Base-by-base conservation (phyloP, 176 grass and related monocot genomes). In the Paspalum vaginatum region DNA sequence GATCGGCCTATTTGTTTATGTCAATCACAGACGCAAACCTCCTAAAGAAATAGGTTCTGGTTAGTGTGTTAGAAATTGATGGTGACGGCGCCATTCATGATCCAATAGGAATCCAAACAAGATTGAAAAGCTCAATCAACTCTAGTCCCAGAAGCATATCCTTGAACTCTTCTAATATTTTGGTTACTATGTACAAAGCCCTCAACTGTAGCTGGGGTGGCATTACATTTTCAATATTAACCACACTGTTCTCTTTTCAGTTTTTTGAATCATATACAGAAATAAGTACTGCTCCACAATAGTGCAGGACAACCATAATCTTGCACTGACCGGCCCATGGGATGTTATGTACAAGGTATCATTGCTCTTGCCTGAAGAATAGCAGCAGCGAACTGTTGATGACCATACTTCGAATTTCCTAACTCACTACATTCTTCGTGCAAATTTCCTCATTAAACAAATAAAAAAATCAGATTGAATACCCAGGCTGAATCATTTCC, bases 131-230 rank as follows among this genome's bases (percentile, higher is more conserved):
- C 32, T 32, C 32, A 32, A 32, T 32, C 32, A 32, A 32, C 32
- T 32, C 32, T 3, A 32, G 32, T 32, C 32, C 32, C 3, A 32
- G 32, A 32, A 32, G 32, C 32, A 32, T 32, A 3, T 32, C 32
- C 2, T 32, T 32, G 32, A 32, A 32, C 32, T 32, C 22, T 26
- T 7, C 15, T 16, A 39, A 80, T 81, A 27, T 80, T 8, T 75
- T 85, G 63, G 78, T 77, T 73, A 49, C 65, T 89, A 78, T 89
- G 67, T 89, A 82, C 88, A 89, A 59, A 48, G 65, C 72, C 73
- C 60, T 61, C 50, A 43, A 46, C 10, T 57, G 68, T 50, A 50
- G 60, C 10, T 60, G 77, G 68, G 64, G 18, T 4, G 2, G 18
- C 56, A 50, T 58, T 85, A 77, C 58, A 82, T 17, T 52, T 60